These are phyloP conservation scores for Aureobasidium sp. DNA, from an alignment of 2,329 filamentous ascomycete species.

Conservation along the genomic window DNA sequence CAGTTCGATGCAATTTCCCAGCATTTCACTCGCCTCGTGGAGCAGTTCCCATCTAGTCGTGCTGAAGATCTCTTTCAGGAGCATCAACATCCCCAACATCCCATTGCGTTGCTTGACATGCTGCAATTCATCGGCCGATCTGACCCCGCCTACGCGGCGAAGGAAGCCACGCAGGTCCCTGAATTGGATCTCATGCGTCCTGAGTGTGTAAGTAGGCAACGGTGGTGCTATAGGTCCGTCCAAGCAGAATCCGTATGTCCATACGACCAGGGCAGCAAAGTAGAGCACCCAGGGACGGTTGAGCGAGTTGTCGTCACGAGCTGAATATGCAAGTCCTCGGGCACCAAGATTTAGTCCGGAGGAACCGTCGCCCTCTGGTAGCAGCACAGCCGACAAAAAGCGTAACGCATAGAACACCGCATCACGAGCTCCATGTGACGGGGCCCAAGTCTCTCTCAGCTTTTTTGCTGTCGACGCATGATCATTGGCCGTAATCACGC, in stretches of 20 bases:
- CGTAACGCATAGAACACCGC: constrained; percentile 87
- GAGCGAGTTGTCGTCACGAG: constrained; percentile 78
- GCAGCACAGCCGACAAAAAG: constrained; percentile 76
- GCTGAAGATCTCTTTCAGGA: constrained; percentile 72
- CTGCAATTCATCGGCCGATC: constrained; percentile 68
- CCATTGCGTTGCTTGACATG: constrained; percentile 67
- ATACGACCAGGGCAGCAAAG: constrained; percentile 83
- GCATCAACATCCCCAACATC: constrained; percentile 71
- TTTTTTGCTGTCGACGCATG: constrained; percentile 69
- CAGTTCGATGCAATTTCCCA: constrained; percentile 71
- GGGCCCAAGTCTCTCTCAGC: constrained; percentile 86
- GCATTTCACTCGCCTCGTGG: constrained; percentile 71
- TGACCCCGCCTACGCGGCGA: constrained; percentile 59
- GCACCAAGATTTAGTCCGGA: constrained; percentile 11
- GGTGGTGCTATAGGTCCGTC: constrained; percentile 62
- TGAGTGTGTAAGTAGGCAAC: constrained; percentile 36
- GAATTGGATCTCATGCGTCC: constrained; percentile 56
- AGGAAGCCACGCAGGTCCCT: constrained; percentile 78
- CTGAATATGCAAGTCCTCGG: constrained; percentile 53
- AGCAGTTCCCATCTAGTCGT: constrained; percentile 86
- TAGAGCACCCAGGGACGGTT: constrained; percentile 97
- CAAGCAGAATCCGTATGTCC: constrained; percentile 87
- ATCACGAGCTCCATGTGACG: constrained; percentile 77
- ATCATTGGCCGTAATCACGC: constrained; percentile 75
- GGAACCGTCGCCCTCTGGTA: constrained; percentile 45